Evolutionary conservation across 257 asterid genomes (phyloP).

Genomic region (Ocimum tenuiflorum): DNA sequence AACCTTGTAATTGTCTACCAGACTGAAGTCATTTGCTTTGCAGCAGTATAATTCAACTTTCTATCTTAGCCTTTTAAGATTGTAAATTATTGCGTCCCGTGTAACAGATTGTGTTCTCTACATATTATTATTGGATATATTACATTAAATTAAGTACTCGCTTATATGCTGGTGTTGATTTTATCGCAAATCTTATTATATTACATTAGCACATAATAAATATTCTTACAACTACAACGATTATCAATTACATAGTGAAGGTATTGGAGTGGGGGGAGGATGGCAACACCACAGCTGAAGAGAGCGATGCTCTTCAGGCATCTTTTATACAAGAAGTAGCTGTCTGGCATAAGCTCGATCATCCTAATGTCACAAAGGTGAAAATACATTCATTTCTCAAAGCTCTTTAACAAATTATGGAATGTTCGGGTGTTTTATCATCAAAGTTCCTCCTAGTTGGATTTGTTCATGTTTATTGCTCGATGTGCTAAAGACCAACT

Average conservation of each 20-base stretch:
- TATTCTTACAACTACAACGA: conserved; percentile 3
- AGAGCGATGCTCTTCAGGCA: conserved; percentile 44
- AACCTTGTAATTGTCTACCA: background rate
- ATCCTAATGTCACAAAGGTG: conserved; percentile 62
- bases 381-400: background rate
- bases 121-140: background rate
- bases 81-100: background rate
- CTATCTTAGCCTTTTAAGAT: background rate
- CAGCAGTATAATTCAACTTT: background rate
- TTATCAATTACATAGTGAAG: conserved; percentile 41
- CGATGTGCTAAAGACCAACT: background rate
- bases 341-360: conserved; percentile 69
- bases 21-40: background rate
- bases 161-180: background rate
- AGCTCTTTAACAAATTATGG: background rate
- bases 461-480: background rate
- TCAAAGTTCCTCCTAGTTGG: no score
- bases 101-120: background rate
- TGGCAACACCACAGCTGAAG: conserved; percentile 51
- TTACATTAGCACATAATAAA: background rate
- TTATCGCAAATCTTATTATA: background rate
- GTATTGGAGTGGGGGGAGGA: conserved; percentile 73
- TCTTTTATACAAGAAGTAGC: conserved; percentile 60
- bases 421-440: no score
- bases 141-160: background rate